Conservation (phyloP, 2,329 filamentous ascomycete genomes). For the Microdochium trichocladiopsis region DNA sequence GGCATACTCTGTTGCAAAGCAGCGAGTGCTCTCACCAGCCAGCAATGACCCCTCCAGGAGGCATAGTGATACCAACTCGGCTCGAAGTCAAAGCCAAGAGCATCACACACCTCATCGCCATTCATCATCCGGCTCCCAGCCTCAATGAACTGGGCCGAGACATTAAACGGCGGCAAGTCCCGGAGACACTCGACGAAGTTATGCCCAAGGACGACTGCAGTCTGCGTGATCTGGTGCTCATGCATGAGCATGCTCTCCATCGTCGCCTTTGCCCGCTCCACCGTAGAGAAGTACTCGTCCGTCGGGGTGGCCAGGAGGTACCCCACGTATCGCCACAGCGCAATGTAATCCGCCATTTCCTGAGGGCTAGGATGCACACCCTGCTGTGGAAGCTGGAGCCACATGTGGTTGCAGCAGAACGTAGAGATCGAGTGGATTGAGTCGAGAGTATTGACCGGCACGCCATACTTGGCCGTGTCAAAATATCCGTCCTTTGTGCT, state of each 20-base stretch:
- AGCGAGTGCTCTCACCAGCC: no score
- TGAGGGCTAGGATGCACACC: constrained; percentile 50
- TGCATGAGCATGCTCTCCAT: constrained; percentile 26
- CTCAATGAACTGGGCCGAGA: no score
- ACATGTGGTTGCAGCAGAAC: constrained; percentile 56
- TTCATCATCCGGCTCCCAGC: no score
- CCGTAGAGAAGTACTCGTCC: constrained; percentile 14
- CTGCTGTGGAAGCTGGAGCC: constrained; percentile 54
- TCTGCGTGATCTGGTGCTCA: constrained; percentile 47
- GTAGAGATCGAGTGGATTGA: constrained; percentile 56
- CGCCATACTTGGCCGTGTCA: constrained; percentile 46
- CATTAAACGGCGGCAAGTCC: no score
- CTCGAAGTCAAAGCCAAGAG: no score
- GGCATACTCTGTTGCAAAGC: no score
- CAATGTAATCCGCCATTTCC: constrained; percentile 56
- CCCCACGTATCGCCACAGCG: constrained; percentile 37
- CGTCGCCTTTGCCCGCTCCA: constrained; percentile 16
- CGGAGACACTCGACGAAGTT: constrained; percentile 52
- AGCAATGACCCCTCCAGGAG: no score
- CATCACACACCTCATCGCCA: no score
- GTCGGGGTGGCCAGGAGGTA: constrained; percentile 19
- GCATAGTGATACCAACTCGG: no score
- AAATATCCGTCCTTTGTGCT: constrained; percentile 50
- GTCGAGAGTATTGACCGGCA: constrained; percentile 60
- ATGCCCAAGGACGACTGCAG: constrained; percentile 58